Evolutionary conservation across 1,284 basidiomycete species (phyloP).

Genomic region (Quambalaria eucalypti): DNA sequence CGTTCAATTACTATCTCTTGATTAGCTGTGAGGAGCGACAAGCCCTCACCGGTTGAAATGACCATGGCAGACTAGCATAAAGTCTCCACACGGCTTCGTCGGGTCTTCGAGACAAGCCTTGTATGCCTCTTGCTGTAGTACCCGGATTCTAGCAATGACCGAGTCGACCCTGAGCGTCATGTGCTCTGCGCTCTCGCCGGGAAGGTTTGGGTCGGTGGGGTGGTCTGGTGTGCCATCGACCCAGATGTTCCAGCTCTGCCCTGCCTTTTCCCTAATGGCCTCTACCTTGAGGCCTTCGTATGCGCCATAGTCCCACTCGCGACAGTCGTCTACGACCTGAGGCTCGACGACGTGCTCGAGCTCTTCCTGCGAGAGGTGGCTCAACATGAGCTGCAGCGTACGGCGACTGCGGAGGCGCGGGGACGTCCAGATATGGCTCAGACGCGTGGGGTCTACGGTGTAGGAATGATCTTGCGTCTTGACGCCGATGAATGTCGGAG

Average conservation of each 20-base stretch:
- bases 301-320: slow-evolving; percentile 46
- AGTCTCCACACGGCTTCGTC: slow-evolving; percentile 25
- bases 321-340: slow-evolving; percentile 27
- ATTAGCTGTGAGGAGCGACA: neutral
- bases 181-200: slow-evolving; percentile 36
- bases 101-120: slow-evolving; percentile 21
- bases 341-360: slow-evolving; percentile 16
- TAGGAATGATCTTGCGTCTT: slow-evolving; percentile 3
- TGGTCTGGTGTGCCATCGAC: slow-evolving; percentile 37
- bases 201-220: slow-evolving; percentile 23
- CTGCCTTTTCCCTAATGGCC: slow-evolving; percentile 25
- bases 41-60: slow-evolving; percentile 30
- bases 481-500: slow-evolving; percentile 29
- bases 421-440: slow-evolving; percentile 34
- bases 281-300: slow-evolving; percentile 38
- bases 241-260: slow-evolving; percentile 43
- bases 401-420: slow-evolving; percentile 29
- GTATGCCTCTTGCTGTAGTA: too few relatives aligned
- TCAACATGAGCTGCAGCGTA: slow-evolving; percentile 35
- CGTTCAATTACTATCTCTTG: too few relatives aligned
- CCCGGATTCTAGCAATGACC: slow-evolving; percentile 32
- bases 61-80: slow-evolving; percentile 41
- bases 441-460: slow-evolving; percentile 28
- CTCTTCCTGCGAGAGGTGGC: slow-evolving; percentile 18
- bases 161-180: slow-evolving; percentile 36